Evolutionary conservation across 208 protist genomes (phyloP).

Genomic region (Trypanosoma mega): DNA sequence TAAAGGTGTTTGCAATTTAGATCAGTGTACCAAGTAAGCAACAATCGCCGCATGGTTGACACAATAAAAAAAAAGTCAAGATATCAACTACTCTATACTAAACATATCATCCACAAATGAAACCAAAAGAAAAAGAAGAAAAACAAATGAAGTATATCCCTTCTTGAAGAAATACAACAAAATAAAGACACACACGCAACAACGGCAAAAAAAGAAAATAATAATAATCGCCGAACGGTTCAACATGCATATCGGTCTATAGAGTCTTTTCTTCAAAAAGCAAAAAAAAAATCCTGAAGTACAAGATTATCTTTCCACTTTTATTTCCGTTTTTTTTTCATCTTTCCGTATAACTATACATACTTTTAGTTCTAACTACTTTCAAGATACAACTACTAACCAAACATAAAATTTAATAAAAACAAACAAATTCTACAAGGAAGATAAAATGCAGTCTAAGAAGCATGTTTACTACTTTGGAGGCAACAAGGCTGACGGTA

Average conservation of each 20-base stretch:
- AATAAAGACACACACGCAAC: too few species aligned
- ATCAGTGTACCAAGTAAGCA: too few species aligned
- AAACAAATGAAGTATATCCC: too few species aligned
- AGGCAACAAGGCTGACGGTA: constrained; percentile 74
- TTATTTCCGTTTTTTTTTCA: constrained; percentile 25
- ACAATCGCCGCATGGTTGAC: too few species aligned
- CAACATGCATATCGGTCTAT: not conserved
- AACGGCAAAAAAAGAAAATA: constrained; percentile 5
- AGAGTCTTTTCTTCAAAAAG: constrained; percentile 3
- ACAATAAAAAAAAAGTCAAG: not conserved
- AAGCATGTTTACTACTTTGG: constrained; percentile 89
- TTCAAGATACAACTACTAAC: too few species aligned
- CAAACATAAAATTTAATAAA: constrained; percentile 8
- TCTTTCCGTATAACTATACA: too few species aligned
- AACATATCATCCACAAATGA: not conserved
- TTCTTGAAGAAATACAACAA: too few species aligned
- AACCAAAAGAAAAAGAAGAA: constrained; percentile 11
- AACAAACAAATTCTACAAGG: constrained; percentile 7
- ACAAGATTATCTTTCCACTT: constrained; percentile 8
- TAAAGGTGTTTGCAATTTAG: constrained; percentile 10
- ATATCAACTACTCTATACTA: too few species aligned
- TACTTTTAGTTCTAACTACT: too few species aligned
- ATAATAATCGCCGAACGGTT: constrained; percentile 16
- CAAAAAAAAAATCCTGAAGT: constrained; percentile 1
- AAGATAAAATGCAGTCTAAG: constrained; percentile 34